Conservation (phyloP, 345 rosid species). For the Moricandia arvensis region DNA sequence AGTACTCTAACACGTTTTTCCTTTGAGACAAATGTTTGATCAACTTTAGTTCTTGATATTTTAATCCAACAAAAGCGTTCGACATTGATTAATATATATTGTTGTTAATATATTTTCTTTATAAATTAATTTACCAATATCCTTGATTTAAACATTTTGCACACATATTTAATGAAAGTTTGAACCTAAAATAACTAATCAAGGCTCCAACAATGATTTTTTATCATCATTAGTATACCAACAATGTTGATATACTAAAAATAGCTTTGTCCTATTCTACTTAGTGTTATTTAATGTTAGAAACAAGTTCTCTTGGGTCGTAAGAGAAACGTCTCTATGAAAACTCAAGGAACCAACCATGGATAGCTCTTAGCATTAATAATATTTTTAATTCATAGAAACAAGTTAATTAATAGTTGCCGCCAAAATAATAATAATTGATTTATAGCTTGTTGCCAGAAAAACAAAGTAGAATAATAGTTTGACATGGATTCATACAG, state of each 20-base stretch:
- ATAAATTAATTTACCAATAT: neutral
- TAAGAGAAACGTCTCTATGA: neutral
- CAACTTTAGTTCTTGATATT: too few relatives aligned
- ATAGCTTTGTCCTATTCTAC: neutral
- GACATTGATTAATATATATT: neutral
- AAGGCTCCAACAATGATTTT: neutral
- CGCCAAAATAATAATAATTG: neutral
- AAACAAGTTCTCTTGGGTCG: neutral
- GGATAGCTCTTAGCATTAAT: neutral
- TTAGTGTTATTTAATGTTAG: neutral
- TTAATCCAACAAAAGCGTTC: too few relatives aligned
- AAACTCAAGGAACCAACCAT: constrained; percentile 15
- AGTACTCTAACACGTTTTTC: too few relatives aligned
- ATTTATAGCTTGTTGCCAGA: neutral
- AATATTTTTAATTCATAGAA: neutral
- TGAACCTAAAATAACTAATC: neutral
- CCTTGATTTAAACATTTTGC: neutral
- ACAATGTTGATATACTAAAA: neutral
- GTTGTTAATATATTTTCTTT: neutral
- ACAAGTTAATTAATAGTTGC: neutral
- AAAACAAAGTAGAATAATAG: neutral
- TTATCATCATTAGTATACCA: too few relatives aligned
- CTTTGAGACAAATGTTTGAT: too few relatives aligned
- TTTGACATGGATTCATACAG: constrained; percentile 13
- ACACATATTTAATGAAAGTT: neutral